Conservation (phyloP, 2,329 filamentous ascomycete species). For the Monosporascus sp. region DNA sequence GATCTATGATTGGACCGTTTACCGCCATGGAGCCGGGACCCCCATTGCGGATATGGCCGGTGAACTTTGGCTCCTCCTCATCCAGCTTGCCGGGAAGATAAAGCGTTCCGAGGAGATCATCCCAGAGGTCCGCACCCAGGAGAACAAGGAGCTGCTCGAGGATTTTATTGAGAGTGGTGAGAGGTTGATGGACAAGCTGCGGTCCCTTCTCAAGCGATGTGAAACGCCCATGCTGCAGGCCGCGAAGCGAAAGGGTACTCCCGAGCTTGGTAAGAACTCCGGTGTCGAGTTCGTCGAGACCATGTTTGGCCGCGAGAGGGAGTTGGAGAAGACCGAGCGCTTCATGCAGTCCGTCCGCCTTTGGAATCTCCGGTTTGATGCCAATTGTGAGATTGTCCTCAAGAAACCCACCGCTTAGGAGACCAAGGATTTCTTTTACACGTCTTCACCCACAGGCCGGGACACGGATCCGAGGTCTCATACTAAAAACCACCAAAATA, state of each 20-base stretch:
- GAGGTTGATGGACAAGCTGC: conserved; percentile 78
- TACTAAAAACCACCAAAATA: neutral
- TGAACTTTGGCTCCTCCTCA: conserved; percentile 90
- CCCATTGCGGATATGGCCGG: conserved; percentile 88
- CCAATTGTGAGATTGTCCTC: conserved; percentile 90
- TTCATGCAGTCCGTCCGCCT: conserved; percentile 84
- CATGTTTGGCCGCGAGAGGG: conserved; percentile 86
- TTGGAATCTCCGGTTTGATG: conserved; percentile 92
- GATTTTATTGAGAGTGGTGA: conserved; percentile 90
- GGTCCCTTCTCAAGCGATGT: conserved; percentile 81
- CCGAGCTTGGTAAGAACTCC: conserved; percentile 82
- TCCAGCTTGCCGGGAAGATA: conserved; percentile 89
- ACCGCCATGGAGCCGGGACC: conserved; percentile 73
- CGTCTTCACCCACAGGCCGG: neutral
- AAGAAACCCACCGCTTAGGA: conserved; percentile 50
- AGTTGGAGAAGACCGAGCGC: conserved; percentile 84
- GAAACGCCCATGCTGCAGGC: conserved; percentile 94
- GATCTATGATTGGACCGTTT: conserved; percentile 99
- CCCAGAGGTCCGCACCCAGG: conserved; percentile 62
- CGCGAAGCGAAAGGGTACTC: conserved; percentile 62
- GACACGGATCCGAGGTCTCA: conserved; percentile 2
- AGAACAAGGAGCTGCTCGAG: conserved; percentile 75
- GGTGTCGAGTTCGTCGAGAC: conserved; percentile 94
- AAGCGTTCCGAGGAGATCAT: conserved; percentile 81
- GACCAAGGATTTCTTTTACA: neutral